Percentiles rank a stretch among this genome's conserved stretches.
These are phyloP conservation scores for Aspergillus awamori DNA, from an alignment of 2,329 filamentous ascomycete genomes.

Conservation along the genomic window DNA sequence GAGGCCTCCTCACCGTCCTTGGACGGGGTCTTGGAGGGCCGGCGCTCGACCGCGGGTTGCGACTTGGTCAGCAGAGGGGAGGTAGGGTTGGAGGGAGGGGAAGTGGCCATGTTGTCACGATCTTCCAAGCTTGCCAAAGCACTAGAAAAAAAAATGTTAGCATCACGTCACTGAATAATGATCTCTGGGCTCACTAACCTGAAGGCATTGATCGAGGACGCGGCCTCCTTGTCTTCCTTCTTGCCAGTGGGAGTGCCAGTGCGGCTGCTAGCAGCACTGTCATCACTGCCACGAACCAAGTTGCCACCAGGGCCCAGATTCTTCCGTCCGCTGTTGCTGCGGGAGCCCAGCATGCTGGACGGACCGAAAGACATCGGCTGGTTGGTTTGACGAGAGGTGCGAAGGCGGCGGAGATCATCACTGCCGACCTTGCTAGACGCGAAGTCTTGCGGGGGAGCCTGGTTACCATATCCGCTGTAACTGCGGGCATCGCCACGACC, in stretches of 20 bases:
- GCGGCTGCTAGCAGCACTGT: slow-evolving; percentile 84
- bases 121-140: slow-evolving; percentile 53
- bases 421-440: slow-evolving; percentile 81
- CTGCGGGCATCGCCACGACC: slow-evolving; percentile 87
- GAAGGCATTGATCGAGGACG: slow-evolving; percentile 84
- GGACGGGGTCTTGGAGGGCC: slow-evolving; percentile 48
- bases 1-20: slow-evolving; percentile 45
- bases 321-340: slow-evolving; percentile 82
- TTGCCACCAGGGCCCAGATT: slow-evolving; percentile 73
- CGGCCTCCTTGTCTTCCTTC: slow-evolving; percentile 63
- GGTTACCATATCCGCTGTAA: slow-evolving; percentile 70
- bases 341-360: slow-evolving; percentile 82
- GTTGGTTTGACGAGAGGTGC: slow-evolving; percentile 64
- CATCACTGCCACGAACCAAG: slow-evolving; percentile 73
- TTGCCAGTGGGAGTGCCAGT: slow-evolving; percentile 81
- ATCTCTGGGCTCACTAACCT: slow-evolving; percentile 64
- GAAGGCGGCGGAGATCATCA: slow-evolving; percentile 84
- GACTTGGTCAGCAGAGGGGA: slow-evolving; percentile 52
- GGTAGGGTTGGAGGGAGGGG: slow-evolving; percentile 52
- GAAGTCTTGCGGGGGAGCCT: slow-evolving; percentile 70
- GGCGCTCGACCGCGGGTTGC: slow-evolving; percentile 48
- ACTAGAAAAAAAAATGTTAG: slow-evolving; percentile 33
- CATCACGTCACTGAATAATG: background rate
- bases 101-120: slow-evolving; percentile 50
- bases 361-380: slow-evolving; percentile 73